These are phyloP conservation scores for Nitzschia palea DNA, from an alignment of 108 stramenopile species.

Conservation along the genomic window DNA sequence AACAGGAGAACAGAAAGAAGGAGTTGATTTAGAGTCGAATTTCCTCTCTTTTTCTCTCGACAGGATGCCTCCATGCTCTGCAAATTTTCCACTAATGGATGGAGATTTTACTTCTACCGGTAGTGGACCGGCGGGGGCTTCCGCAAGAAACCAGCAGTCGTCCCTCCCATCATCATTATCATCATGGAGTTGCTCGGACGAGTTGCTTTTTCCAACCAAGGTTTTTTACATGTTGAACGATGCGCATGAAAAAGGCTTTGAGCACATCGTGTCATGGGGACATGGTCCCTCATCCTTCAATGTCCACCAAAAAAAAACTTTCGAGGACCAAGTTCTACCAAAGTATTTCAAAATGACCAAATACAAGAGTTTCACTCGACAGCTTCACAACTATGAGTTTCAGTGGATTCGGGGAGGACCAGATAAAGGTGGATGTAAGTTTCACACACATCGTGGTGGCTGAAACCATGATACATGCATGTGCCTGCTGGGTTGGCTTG, in stretches of 20 bases:
- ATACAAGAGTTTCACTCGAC: slow-evolving; percentile 29
- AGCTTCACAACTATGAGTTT: slow-evolving; percentile 43
- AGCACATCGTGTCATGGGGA: slow-evolving; percentile 30
- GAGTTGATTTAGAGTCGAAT: too few relatives aligned
- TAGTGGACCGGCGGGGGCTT: too few relatives aligned
- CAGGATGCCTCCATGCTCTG: too few relatives aligned
- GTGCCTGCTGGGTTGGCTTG: background rate
- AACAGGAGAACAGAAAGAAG: too few relatives aligned
- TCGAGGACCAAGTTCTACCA: slow-evolving; percentile 24
- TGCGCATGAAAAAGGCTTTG: background rate
- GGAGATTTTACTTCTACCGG: too few relatives aligned
- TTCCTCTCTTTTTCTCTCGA: too few relatives aligned
- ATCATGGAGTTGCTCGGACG: slow-evolving; percentile 1
- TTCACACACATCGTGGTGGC: too few relatives aligned
- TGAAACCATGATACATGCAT: too few relatives aligned
- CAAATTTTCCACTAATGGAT: too few relatives aligned
- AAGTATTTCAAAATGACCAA: slow-evolving; percentile 29
- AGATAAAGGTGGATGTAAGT: slow-evolving; percentile 52
- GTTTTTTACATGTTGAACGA: slow-evolving; percentile 24
- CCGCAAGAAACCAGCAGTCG: too few relatives aligned
- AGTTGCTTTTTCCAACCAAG: slow-evolving; percentile 19
- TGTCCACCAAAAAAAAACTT: slow-evolving; percentile 9
- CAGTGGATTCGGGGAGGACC: slow-evolving; percentile 45
- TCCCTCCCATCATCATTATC: too few relatives aligned
- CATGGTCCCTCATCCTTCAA: slow-evolving; percentile 19